Percentiles rank a stretch among this genome's conserved stretches.
Conservation (phyloP, 2,329 filamentous ascomycete species). For the Hymenoscyphus scutula region DNA sequence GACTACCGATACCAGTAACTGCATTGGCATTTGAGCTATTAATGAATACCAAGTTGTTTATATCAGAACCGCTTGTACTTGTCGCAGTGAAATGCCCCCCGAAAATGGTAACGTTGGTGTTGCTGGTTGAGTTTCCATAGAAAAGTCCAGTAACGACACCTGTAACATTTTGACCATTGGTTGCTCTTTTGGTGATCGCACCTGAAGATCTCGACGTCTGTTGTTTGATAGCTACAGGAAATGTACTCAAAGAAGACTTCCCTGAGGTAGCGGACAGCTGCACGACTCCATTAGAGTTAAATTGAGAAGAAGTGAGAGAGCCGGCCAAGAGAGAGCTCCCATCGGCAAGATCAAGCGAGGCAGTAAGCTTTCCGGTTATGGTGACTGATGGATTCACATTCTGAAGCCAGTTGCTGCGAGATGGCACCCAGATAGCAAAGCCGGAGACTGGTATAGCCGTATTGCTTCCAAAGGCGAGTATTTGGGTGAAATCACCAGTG, state of each 20-base stretch:
- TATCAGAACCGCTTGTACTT: conserved; percentile 63
- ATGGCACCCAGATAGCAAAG: conserved; percentile 91
- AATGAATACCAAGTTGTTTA: conserved; percentile 81
- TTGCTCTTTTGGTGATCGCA: conserved; percentile 46
- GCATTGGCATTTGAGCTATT: conserved; percentile 67
- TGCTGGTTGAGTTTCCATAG: conserved; percentile 66
- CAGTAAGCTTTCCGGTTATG: conserved; percentile 70
- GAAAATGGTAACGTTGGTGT: conserved; percentile 70
- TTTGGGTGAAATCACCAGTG: conserved; percentile 73
- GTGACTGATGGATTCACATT: conserved; percentile 65
- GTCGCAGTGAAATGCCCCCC: conserved; percentile 81
- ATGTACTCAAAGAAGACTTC: conserved; percentile 44
- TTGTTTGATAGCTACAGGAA: conserved; percentile 56
- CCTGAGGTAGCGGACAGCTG: conserved; percentile 49
- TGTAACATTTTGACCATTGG: conserved; percentile 46
- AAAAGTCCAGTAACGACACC: conserved; percentile 80
- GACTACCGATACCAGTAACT: conserved; percentile 66
- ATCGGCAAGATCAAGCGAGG: conserved; percentile 61
- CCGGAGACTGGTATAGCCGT: conserved; percentile 62
- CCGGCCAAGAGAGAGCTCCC: conserved; percentile 74
- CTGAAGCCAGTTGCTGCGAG: conserved; percentile 80
- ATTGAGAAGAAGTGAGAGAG: conserved; percentile 72
- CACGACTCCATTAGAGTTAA: conserved; percentile 70
- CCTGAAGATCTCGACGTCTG: conserved; percentile 38
- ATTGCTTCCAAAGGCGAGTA: conserved; percentile 66